Percentiles rank a stretch among this genome's conserved stretches.
Evolutionary conservation across 2,329 filamentous ascomycete genomes (phyloP).

Genomic region (Ophiostoma sp.): DNA sequence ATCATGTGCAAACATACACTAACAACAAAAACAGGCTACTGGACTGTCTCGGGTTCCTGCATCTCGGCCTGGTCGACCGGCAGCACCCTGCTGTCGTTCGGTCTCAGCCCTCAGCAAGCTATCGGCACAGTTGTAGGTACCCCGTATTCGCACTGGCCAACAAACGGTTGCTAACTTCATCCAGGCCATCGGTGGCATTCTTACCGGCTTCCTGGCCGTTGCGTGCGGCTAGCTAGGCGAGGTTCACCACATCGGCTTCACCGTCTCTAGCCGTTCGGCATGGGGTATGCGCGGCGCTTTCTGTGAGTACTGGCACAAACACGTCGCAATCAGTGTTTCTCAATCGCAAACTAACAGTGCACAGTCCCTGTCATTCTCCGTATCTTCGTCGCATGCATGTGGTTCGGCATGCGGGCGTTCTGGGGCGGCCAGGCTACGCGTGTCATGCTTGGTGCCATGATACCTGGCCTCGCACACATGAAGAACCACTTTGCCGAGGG

Average conservation of each 20-base stretch:
- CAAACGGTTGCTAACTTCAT: not conserved
- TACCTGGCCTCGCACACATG: conserved; percentile 30
- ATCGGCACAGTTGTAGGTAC: conserved; percentile 18
- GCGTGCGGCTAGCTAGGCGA: conserved; percentile 31
- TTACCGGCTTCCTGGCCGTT: conserved; percentile 28
- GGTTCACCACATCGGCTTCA: conserved; percentile 40
- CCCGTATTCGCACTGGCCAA: not conserved
- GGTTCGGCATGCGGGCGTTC: conserved; percentile 32
- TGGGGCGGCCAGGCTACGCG: conserved; percentile 28
- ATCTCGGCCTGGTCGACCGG: conserved; percentile 25
- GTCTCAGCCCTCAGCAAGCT: conserved; percentile 23
- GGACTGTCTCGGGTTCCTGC: conserved; percentile 22
- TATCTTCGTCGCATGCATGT: conserved; percentile 36
- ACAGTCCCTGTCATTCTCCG: conserved; percentile 28
- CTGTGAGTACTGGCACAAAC: conserved; percentile 24
- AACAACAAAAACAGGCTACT: conserved; percentile 14
- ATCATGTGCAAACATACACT: not conserved
- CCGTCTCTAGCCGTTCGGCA: conserved; percentile 37
- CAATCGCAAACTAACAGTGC: not conserved
- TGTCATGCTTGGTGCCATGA: conserved; percentile 31
- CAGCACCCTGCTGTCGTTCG: conserved; percentile 22
- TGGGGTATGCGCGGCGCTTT: conserved; percentile 43
- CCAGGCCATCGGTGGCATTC: not conserved
- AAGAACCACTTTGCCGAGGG: conserved; percentile 29
- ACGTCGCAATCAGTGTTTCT: not conserved